Base-by-base conservation (phyloP, 306 rosid genomes). In the Vicia villosa region DNA sequence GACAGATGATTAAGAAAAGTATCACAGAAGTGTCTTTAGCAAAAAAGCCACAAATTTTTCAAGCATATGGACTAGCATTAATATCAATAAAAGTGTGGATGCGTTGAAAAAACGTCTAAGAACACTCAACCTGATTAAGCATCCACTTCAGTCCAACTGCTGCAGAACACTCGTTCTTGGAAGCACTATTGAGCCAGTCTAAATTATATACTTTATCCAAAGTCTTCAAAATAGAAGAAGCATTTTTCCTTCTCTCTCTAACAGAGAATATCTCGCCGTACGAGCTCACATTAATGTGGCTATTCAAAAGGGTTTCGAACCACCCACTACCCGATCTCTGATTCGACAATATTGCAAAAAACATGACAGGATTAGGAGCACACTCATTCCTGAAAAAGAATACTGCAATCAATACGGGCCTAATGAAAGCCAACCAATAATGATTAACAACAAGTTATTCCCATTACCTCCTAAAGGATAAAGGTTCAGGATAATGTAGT, bases 141-240 rank as follows among this genome's bases (percentile, higher is more conserved):
- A 94, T 94, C 99, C 99, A 94, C 92, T 94, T 94, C 75, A 94
- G 87, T 81, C 99, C 99, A 77, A 84, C 83, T 55, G 99, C 97
- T 1, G 97, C 96, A 55, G 97, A 85, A 74, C 99, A 94, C 34
- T 88, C 87, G 49, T 91, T 91, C 87, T 91, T 94, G 47, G 99
- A 91, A 80, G 99, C 95, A 82, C 99, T 94, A 79, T 79, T 94
- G 77, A 80, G 64, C 97, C 99, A 94, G 73, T 94, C 97, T 83
- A 94, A 82, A 82, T 86, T 89, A 81, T 89, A 91, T 73, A 94
- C 92, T 77, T 65, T 83, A 80, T 94, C 96, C 52, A 91, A 79
- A 77, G 90, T 89, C 75, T 82, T 87, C 36, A 87, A 68, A 68
- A 94, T 84, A 26, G 95, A 69, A 64, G 97, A 83, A 55, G 84